phyloP scores from a whole-genome alignment of 306 rosid genomes.

The Casuarina cunninghamiana region DNA sequence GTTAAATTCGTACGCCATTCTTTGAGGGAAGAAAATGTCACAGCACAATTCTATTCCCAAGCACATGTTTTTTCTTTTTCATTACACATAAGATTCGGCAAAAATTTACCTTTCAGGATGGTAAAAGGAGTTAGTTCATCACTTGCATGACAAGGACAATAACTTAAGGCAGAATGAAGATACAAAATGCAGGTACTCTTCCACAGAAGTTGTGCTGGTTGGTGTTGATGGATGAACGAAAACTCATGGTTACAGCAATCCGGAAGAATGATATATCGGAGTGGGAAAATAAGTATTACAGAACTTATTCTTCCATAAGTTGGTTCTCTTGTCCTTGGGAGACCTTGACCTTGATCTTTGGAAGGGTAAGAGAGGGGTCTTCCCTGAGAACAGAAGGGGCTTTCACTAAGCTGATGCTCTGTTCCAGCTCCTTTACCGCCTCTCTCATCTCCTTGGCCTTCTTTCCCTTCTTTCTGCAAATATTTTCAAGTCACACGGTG shows the following conservation, averaged over 20 bases:
- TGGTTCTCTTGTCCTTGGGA: conserved; percentile 12
- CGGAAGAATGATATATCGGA: not conserved
- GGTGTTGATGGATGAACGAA: not conserved
- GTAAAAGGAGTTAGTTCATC: not conserved
- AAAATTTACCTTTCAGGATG: not conserved
- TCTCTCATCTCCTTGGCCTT: conserved; percentile 20
- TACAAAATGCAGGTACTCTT: too few species aligned
- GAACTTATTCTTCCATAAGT: conserved; percentile 48
- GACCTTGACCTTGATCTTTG: conserved; percentile 42
- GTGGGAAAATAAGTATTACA: not conserved
- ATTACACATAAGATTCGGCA: not conserved
- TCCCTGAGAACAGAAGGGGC: conserved; percentile 33
- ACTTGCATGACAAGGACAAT: not conserved
- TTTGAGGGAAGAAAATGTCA: too few species aligned
- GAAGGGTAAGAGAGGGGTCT: conserved; percentile 38
- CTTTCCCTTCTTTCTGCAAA: conserved; percentile 41
- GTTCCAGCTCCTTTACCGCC: conserved; percentile 33
- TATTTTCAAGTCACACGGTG: not conserved
- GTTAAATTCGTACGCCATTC: too few species aligned
- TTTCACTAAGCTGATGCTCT: conserved; percentile 37
- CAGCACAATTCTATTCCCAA: too few species aligned
- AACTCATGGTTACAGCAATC: not conserved
- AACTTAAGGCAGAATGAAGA: too few species aligned
- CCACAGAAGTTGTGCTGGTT: too few species aligned
- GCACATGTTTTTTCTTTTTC: too few species aligned